phyloP scores from a whole-genome alignment of 352 stramenopile species.

The Globisporangium acanthophoron region DNA sequence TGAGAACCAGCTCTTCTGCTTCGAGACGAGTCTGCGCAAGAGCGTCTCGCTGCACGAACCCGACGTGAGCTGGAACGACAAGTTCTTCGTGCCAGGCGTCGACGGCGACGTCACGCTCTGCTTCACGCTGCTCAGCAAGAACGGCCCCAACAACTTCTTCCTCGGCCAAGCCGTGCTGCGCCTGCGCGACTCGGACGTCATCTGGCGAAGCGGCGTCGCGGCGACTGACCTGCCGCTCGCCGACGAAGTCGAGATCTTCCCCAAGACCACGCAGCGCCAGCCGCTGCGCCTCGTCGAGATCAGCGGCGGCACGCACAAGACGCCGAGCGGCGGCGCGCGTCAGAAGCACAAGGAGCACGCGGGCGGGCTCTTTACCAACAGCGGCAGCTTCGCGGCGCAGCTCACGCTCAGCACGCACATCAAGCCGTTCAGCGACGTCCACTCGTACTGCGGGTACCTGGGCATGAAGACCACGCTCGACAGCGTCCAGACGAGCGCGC shows the following conservation, averaged over 20 bases:
- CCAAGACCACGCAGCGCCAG: constrained; percentile 55
- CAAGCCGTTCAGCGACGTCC: constrained; percentile 37
- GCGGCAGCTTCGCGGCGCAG: constrained; percentile 7
- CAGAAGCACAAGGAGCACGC: not conserved
- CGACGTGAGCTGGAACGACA: constrained; percentile 47
- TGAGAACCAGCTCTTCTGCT: constrained; percentile 62
- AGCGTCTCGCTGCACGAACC: constrained; percentile 16
- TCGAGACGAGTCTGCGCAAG: constrained; percentile 50
- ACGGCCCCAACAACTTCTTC: constrained; percentile 74
- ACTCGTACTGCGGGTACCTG: constrained; percentile 64
- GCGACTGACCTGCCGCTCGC: constrained; percentile 32
- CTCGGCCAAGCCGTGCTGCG: constrained; percentile 53
- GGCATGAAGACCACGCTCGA: constrained; percentile 60
- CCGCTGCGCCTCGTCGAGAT: constrained; percentile 32
- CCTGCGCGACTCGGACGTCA: constrained; percentile 33
- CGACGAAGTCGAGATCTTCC: constrained; percentile 48
- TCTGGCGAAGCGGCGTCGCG: constrained; percentile 35
- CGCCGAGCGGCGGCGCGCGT: not conserved
- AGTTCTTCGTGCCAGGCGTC: constrained; percentile 58
- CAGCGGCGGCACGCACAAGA: not conserved
- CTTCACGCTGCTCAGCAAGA: constrained; percentile 72
- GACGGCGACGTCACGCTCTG: constrained; percentile 64
- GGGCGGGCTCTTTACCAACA: constrained; percentile 7
- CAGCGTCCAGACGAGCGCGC: constrained; percentile 48
- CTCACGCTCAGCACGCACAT: constrained; percentile 37